These are phyloP conservation scores for Borovskyia barvae DNA, from an alignment of 208 protist species.

Conservation along the genomic window DNA sequence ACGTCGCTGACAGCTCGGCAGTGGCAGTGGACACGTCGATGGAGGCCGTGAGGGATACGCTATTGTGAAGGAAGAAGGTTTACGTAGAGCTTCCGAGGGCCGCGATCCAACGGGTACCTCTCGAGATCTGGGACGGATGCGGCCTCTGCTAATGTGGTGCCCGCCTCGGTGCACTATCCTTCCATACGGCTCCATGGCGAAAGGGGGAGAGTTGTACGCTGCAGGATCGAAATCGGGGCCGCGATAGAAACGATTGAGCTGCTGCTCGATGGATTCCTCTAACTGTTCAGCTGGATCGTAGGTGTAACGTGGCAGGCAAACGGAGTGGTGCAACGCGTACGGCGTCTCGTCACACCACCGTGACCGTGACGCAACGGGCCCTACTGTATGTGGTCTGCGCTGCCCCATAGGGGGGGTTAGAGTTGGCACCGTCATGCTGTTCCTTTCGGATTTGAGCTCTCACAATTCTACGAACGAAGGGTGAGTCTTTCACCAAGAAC, in stretches of 20 bases:
- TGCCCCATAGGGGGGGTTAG: no score
- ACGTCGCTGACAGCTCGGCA: not conserved
- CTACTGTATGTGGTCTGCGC: no score
- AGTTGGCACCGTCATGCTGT: no score
- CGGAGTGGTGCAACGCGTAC: not conserved
- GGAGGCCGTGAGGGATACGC: not conserved
- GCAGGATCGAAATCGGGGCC: not conserved
- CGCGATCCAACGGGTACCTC: not conserved
- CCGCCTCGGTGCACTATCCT: no score
- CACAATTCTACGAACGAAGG: no score
- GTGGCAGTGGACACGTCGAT: no score
- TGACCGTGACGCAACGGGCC: not conserved
- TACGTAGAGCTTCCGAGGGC: not conserved
- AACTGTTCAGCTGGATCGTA: slow-evolving; percentile 11
- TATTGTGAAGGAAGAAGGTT: no score
- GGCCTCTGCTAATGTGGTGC: not conserved
- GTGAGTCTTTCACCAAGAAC: no score
- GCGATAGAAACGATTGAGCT: slow-evolving; percentile 11
- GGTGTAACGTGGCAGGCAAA: slow-evolving; percentile 2
- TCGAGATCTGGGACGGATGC: not conserved
- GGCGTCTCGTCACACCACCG: not conserved
- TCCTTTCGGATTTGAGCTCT: no score
- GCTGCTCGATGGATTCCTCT: slow-evolving; percentile 5
- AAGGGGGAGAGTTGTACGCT: not conserved
- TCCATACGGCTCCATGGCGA: not conserved